These are phyloP conservation scores for Phytomonas francai DNA, from an alignment of 208 protist genomes.

Conservation along the genomic window DNA sequence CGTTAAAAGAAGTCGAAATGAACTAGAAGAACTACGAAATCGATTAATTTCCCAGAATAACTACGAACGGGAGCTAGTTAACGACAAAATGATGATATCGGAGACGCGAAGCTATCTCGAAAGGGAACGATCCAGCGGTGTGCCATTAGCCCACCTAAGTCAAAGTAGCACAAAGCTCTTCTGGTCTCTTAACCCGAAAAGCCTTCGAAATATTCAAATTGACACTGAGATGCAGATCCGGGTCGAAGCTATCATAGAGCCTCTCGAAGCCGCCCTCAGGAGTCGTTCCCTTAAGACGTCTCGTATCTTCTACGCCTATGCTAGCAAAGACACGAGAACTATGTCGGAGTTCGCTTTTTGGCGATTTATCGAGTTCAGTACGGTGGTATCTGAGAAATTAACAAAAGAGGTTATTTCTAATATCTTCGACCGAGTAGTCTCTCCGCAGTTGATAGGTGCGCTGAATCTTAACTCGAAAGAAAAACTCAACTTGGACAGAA, in stretches of 20 bases:
- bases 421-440: slow-evolving; percentile 69
- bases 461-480: slow-evolving; percentile 29
- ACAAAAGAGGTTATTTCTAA: slow-evolving; percentile 26
- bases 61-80: slow-evolving; percentile 15
- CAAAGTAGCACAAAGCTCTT: slow-evolving; percentile 23
- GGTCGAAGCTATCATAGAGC: slow-evolving; percentile 10
- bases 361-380: slow-evolving; percentile 51
- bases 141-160: slow-evolving; percentile 44
- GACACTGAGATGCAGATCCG: slow-evolving; percentile 15
- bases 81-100: slow-evolving; percentile 4
- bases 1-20: background rate
- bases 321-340: slow-evolving; percentile 37
- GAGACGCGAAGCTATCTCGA: slow-evolving; percentile 9
- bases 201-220: slow-evolving; percentile 37
- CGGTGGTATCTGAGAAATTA: slow-evolving; percentile 19
- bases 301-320: slow-evolving; percentile 63
- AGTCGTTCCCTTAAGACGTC: slow-evolving; percentile 13
- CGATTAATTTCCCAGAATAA: slow-evolving; percentile 1
- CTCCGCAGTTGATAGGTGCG: slow-evolving; percentile 52
- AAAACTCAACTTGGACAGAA: slow-evolving; percentile 30
- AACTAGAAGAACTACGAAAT: background rate
- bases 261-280: background rate
- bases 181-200: slow-evolving; percentile 33
- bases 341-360: slow-evolving; percentile 77
- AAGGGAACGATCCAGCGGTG: slow-evolving; percentile 10